phyloP scores from a whole-genome alignment of 1,139 yeast species.

The Kodamaea anthophila region DNA sequence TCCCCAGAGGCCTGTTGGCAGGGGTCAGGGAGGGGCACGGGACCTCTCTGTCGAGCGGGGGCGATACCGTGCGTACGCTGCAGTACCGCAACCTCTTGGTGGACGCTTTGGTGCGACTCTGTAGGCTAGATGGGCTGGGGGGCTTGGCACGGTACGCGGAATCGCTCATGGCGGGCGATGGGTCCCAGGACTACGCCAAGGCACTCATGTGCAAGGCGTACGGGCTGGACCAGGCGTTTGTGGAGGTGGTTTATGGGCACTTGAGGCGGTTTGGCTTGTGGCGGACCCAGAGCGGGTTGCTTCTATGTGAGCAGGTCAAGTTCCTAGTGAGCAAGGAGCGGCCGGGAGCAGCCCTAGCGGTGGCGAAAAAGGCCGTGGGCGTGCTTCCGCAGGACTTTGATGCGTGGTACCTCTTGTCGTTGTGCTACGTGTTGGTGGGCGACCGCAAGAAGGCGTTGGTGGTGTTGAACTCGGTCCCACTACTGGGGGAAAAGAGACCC shows the following conservation, averaged over 20 bases:
- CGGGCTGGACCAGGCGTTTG: constrained; percentile 22
- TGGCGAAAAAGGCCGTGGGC: constrained; percentile 28
- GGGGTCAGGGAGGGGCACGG: constrained; percentile 27
- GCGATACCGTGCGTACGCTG: constrained; percentile 19
- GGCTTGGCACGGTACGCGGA: constrained; percentile 18
- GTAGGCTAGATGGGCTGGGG: constrained; percentile 16
- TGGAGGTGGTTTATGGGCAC: constrained; percentile 22
- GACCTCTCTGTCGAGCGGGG: constrained; percentile 26
- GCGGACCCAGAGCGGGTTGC: constrained; percentile 31
- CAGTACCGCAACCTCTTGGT: constrained; percentile 30
- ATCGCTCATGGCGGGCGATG: constrained; percentile 16
- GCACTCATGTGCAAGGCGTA: constrained; percentile 23
- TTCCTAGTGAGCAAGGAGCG: constrained; percentile 28
- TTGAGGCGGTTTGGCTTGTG: constrained; percentile 14
- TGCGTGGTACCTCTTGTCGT: constrained; percentile 32
- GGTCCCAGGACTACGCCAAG: constrained; percentile 17
- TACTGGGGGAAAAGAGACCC: constrained; percentile 15
- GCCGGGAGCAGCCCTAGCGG: constrained; percentile 22
- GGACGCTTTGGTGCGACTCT: constrained; percentile 24
- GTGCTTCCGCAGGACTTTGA: constrained; percentile 40
- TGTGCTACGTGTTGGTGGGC: constrained; percentile 28
- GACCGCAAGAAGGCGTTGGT: constrained; percentile 28
- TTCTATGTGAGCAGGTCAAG: constrained; percentile 35
- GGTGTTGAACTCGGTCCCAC: constrained; percentile 33
- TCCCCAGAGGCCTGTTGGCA: constrained; percentile 24